Percentiles rank a stretch among this genome's conserved stretches.
Conservation (phyloP, 176 grass and related monocot genomes). For the Ampelocalamus luodianensis region DNA sequence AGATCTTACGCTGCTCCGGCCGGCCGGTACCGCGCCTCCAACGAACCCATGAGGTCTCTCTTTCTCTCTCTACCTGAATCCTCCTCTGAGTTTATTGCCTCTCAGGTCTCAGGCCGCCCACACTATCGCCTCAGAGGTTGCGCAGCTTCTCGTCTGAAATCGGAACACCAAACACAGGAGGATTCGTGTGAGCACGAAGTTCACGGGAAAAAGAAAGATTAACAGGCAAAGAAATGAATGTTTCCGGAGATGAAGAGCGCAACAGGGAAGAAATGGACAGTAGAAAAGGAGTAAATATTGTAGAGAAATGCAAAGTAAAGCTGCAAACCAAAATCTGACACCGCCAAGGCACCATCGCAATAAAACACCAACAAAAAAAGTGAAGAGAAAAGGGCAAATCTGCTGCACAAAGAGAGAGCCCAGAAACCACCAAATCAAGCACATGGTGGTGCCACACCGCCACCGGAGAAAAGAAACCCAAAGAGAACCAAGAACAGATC, state of each 20-base stretch:
- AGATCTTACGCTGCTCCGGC: constrained; percentile 61
- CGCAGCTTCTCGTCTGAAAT: constrained; percentile 64
- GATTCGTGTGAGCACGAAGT: constrained; percentile 21
- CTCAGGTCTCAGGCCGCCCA: constrained; percentile 37
- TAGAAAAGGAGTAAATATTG: neutral
- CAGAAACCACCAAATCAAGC: constrained; percentile 31
- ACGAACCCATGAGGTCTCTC: constrained; percentile 48
- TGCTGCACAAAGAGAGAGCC: neutral
- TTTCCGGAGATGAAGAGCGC: neutral
- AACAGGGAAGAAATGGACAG: neutral
- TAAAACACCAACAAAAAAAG: neutral
- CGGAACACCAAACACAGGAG: neutral
- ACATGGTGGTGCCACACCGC: constrained; percentile 12
- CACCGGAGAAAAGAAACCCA: neutral
- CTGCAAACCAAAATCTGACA: constrained; percentile 27
- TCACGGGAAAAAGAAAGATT: neutral
- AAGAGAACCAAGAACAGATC: constrained; percentile 36
- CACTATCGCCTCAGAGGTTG: constrained; percentile 32
- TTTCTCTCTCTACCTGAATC: neutral
- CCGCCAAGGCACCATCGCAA: neutral
- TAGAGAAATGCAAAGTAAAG: neutral
- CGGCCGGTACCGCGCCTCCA: constrained; percentile 70
- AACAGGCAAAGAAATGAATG: neutral
- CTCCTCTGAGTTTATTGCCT: neutral
- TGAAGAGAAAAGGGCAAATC: constrained; percentile 27